Percentiles rank a stretch among this genome's conserved stretches.
These are phyloP conservation scores for Aschersonia sp. DNA, from an alignment of 2,329 filamentous ascomycete genomes.

Conservation along the genomic window DNA sequence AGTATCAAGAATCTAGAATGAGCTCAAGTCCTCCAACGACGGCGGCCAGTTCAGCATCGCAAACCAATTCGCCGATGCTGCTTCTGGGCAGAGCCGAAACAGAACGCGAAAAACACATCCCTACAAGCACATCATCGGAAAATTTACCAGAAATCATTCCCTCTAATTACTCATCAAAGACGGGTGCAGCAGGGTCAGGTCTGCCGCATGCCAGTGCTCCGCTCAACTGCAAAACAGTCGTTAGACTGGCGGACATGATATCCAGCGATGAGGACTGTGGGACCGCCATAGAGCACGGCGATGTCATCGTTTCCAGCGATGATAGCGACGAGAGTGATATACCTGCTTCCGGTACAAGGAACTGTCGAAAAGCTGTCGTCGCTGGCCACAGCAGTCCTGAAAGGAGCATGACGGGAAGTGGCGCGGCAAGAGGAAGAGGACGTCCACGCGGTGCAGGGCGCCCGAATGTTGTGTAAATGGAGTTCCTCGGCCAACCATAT, in stretches of 20 bases:
- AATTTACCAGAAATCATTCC: background rate
- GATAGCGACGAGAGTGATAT: slow-evolving; percentile 8
- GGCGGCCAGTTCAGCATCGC: background rate
- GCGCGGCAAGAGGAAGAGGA: background rate
- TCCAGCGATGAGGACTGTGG: slow-evolving; percentile 2
- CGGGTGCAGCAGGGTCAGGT: background rate
- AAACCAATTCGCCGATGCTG: background rate
- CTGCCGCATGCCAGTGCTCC: background rate
- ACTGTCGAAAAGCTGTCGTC: background rate
- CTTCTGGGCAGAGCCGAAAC: background rate
- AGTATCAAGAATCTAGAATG: background rate
- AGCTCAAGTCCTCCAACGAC: background rate
- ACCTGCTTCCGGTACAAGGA: slow-evolving; percentile 4
- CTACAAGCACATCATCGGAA: background rate
- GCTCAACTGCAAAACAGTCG: slow-evolving; percentile 3
- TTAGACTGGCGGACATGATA: slow-evolving; percentile 5
- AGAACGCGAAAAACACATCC: background rate
- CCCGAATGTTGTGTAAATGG: background rate
- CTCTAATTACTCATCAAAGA: background rate
- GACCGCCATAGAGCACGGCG: background rate
- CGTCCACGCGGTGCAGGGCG: background rate
- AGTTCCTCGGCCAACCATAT: background rate
- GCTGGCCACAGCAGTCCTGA: background rate
- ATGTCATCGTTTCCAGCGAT: slow-evolving; percentile 3
- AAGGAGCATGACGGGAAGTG: background rate